Base-by-base conservation (phyloP, 257 asterid species). In the Ocimum tenuiflorum region DNA sequence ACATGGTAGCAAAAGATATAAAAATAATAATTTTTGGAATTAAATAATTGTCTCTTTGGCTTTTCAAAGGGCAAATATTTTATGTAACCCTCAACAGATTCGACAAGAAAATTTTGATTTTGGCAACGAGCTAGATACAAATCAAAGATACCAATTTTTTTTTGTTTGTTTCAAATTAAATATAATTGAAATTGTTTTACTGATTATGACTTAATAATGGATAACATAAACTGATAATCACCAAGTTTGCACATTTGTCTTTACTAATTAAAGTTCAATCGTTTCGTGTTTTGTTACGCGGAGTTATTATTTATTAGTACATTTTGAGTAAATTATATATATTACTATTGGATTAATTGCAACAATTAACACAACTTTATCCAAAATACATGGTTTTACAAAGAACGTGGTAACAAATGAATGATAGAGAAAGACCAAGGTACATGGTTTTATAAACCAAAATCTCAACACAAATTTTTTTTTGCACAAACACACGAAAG, bases 31-130 rank as follows among this genome's bases (percentile, higher is more conserved):
- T 18, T 11, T 8, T 58, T 18, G 51, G 20, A 19, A 62, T 42
- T 42, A 58, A 58, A 58, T 53, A 31, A 65, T 29, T 54, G 75
- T 3, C 76, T 56, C 41, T 55, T 71, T 8, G 59, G 53, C 31
- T 53, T 62, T 41, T 63, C 58, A 71, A 63, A 43, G 59, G 65
- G 31, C 75, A 62, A 43, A 15, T 58, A 12, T 27, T 60, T 27
- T 29, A 19, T 61, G 8, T 14, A 49, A 43, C 49, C 57, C 58
- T 33, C 36, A 14, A 45, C 3, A 15, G 0, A 47, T 46, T 27
- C 31, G 22, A 45, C 8, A 20, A 8, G 1, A 10, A 17, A 24
- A 14, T 22, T 3, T 50, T 49, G 39, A 8, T 35, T 5, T 36
- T 48, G 50, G 17, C 17, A 4, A 22, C 11, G n/a, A 49, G n/a